These are phyloP conservation scores for Trichophyton benhamiae DNA, from an alignment of 2,329 filamentous ascomycete genomes.

Conservation along the genomic window DNA sequence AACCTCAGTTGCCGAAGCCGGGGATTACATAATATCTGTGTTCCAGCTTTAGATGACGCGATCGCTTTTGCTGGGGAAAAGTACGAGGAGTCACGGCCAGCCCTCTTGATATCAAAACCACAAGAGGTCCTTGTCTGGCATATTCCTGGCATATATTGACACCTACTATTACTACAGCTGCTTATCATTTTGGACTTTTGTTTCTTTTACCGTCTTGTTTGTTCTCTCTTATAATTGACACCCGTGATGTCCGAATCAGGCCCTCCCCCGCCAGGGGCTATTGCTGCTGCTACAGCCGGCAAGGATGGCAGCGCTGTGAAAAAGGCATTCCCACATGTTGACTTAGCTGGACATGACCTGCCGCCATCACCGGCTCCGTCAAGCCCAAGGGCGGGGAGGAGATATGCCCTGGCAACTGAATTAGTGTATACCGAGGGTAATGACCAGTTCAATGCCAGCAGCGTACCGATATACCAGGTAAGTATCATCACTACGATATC, in stretches of 20 bases:
- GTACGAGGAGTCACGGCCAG: not conserved
- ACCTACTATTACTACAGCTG: not conserved
- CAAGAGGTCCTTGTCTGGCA: not conserved
- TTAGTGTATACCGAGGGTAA: slow-evolving; percentile 90
- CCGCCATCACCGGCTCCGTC: slow-evolving; percentile 89
- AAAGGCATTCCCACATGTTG: slow-evolving; percentile 50
- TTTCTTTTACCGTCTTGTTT: not conserved
- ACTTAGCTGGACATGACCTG: slow-evolving; percentile 71
- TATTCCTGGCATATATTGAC: not conserved
- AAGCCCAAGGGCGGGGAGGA: slow-evolving; percentile 70
- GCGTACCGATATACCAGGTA: slow-evolving; percentile 89
- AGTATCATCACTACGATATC: slow-evolving; percentile 4
- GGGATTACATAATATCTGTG: not conserved
- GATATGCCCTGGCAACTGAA: slow-evolving; percentile 90
- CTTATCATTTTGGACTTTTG: not conserved
- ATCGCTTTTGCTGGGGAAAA: not conserved
- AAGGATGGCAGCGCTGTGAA: slow-evolving; percentile 7
- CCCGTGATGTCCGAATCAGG: slow-evolving; percentile 13
- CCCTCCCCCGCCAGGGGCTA: slow-evolving; percentile 1
- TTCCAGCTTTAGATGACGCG: not conserved
- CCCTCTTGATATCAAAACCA: not conserved
- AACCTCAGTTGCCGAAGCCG: not conserved
- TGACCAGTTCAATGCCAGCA: slow-evolving; percentile 95
- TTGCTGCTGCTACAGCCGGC: not conserved
- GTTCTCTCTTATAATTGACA: not conserved